Percentiles rank a stretch among this genome's conserved stretches.
These are phyloP conservation scores for Chamaecyparis obtusa DNA, from an alignment of 75 land plant species.

Conservation along the genomic window DNA sequence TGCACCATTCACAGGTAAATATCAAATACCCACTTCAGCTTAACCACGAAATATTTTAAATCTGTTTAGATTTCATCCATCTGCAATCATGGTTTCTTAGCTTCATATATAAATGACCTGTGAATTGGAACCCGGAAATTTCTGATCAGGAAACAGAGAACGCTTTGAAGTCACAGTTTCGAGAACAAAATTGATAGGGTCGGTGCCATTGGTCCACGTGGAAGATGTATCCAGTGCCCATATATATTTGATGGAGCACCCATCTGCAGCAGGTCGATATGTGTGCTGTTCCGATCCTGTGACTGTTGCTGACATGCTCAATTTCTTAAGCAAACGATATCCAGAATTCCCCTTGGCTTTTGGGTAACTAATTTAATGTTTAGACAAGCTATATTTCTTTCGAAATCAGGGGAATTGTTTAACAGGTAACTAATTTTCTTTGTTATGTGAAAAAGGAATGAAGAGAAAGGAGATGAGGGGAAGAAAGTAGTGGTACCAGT, in stretches of 20 bases:
- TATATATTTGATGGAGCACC: slow-evolving; percentile 26
- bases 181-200: slow-evolving; percentile 15
- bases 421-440: neutral
- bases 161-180: neutral
- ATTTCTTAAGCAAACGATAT: neutral
- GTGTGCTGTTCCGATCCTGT: neutral
- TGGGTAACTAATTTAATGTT: neutral
- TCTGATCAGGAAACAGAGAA: neutral
- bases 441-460: slow-evolving; percentile 15
- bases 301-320: neutral
- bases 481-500: slow-evolving; percentile 11
- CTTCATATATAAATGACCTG: neutral
- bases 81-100: neutral
- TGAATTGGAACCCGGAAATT: neutral
- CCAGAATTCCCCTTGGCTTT: neutral
- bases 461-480: slow-evolving; percentile 15
- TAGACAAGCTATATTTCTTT: neutral
- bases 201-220: slow-evolving; percentile 23
- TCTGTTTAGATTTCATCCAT: neutral
- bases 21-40: neutral
- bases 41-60: no score
- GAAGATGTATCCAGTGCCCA: slow-evolving; percentile 40
- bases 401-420: neutral
- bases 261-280: slow-evolving; percentile 15
- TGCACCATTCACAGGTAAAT: slow-evolving; percentile 7